Percentiles rank a stretch among this genome's conserved stretches.
Conservation (phyloP, 441 rosid species). For the Jatropha podagrica region DNA sequence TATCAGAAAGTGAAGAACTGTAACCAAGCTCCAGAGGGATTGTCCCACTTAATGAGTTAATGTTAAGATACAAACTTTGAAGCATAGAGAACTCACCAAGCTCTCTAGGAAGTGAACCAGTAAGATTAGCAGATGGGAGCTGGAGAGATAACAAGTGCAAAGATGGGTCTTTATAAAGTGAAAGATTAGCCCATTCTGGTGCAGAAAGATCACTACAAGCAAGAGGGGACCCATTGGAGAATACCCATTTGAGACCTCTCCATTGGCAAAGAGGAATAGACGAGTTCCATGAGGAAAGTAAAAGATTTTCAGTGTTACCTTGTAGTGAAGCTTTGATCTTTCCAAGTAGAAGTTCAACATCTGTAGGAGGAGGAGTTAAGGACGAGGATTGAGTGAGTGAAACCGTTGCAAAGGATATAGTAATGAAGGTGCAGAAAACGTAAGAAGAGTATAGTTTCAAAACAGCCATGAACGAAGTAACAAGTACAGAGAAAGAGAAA, state of each 20-base stretch:
- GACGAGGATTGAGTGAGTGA: slow-evolving; percentile 23
- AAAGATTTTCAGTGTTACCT: slow-evolving; percentile 70
- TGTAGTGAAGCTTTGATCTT: slow-evolving; percentile 76
- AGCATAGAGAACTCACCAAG: slow-evolving; percentile 88
- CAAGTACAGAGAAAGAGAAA: slow-evolving; percentile 14
- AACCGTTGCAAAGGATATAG: slow-evolving; percentile 20
- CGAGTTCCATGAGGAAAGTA: slow-evolving; percentile 86
- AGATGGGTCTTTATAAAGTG: slow-evolving; percentile 73
- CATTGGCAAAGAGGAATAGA: slow-evolving; percentile 91
- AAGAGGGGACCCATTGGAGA: slow-evolving; percentile 60
- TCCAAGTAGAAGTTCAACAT: slow-evolving; percentile 69
- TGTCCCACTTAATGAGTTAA: slow-evolving; percentile 73
- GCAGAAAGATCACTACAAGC: slow-evolving; percentile 60
- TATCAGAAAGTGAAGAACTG: slow-evolving; percentile 69
- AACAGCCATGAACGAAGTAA: slow-evolving; percentile 49
- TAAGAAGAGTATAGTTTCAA: slow-evolving; percentile 36
- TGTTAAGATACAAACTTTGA: slow-evolving; percentile 68
- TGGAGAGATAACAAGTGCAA: slow-evolving; percentile 76
- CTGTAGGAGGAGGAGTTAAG: slow-evolving; percentile 35
- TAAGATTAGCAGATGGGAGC: slow-evolving; percentile 97
- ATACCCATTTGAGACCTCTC: slow-evolving; percentile 96
- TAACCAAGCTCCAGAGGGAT: slow-evolving; percentile 95
- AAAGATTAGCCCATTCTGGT: slow-evolving; percentile 65
- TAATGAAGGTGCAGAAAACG: slow-evolving; percentile 35
- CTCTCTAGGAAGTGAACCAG: slow-evolving; percentile 91